Evolutionary conservation across 2,329 filamentous ascomycete genomes (phyloP), one percentile per base, ranked within the genome.

Genomic region (Colletotrichum cuscutae): DNA sequence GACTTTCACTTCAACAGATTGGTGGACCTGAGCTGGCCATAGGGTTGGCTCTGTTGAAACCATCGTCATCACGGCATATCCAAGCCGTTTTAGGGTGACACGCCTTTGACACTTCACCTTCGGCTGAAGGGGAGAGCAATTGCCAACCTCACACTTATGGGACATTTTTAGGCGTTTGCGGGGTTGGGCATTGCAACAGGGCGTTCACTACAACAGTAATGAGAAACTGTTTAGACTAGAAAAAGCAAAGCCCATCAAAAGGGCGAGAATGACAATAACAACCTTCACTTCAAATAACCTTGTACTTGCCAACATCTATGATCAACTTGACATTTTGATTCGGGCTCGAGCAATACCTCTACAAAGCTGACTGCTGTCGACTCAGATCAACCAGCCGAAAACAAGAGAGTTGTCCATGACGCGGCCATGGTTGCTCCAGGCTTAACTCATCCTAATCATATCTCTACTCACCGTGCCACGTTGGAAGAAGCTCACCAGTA

Each of bases 121-220:
- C 37, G 4, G 19, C 37, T 46, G 42, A 24, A 22, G 35, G 59
- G 53, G 30, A 37, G 42, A 65, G 56, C 49, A 52, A 49, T 35
- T 49, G 61, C 60, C 66, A 56, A 69, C 60, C 66, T 72, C 57
- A 68, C 62, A 59, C 53, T 11, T 24, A 61, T 71, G 71, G 71
- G 56, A 66, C 57, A 59, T 72, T 19, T 62, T 68, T 58, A 54
- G 71, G 71, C 68, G 71, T 73, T 73, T 57, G 63, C 37, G 42
- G 68, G 71, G 71, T 58, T 32, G 26, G 71, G 71, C 52, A 73
- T 72, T 64, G 62, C 62, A 59, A 59, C 32, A 46, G 35, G 71
- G 71, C 68, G 71, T 73, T 72, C 54, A 61, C 53, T 59, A 24
- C 8, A 5, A 56, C 60, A 70, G 67, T 70, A 22, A 37, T 52